phyloP scores from a whole-genome alignment of 2,329 filamentous ascomycete genomes.

The Geosmithia flava region DNA sequence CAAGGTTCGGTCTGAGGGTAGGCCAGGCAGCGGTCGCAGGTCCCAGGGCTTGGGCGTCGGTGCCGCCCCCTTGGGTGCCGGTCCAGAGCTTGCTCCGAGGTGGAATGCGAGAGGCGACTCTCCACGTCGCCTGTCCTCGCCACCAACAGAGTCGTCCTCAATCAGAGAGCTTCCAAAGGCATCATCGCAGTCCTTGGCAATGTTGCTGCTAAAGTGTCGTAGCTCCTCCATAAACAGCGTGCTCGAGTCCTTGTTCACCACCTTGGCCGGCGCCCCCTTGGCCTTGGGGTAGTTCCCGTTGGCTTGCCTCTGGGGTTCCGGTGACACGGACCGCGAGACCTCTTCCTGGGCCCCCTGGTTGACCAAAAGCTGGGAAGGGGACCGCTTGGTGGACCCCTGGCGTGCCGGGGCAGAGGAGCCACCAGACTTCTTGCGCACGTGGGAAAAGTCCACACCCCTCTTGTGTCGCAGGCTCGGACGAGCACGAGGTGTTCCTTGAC shows the following conservation, averaged over 20 bases:
- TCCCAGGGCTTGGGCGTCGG: slow-evolving; percentile 27
- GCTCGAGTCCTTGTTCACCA: slow-evolving; percentile 5
- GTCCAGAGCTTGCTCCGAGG: slow-evolving; percentile 17
- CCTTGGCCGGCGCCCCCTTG: slow-evolving; percentile 6
- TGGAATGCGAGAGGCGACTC: slow-evolving; percentile 29
- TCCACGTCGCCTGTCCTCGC: slow-evolving; percentile 14
- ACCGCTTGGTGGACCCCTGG: neutral
- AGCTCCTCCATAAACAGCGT: slow-evolving; percentile 56
- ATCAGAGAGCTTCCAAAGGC: slow-evolving; percentile 65
- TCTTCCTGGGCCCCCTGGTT: neutral
- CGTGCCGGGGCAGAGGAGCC: neutral
- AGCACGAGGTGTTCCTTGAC: slow-evolving; percentile 26
- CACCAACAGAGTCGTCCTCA: slow-evolving; percentile 20
- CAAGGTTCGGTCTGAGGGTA: slow-evolving; percentile 16
- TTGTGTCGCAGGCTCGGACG: slow-evolving; percentile 33
- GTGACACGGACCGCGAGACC: slow-evolving; percentile 11
- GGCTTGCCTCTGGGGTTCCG: slow-evolving; percentile 13
- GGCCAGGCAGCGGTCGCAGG: slow-evolving; percentile 36
- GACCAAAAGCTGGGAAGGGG: neutral
- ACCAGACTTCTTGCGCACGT: slow-evolving; percentile 26
- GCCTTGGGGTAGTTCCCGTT: slow-evolving; percentile 13
- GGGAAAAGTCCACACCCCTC: slow-evolving; percentile 42
- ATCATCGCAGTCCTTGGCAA: slow-evolving; percentile 84
- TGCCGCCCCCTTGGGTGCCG: slow-evolving; percentile 13
- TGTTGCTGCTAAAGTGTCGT: slow-evolving; percentile 69